Conservation (phyloP, 2,329 filamentous ascomycete species). For the Metarhizium album region DNA sequence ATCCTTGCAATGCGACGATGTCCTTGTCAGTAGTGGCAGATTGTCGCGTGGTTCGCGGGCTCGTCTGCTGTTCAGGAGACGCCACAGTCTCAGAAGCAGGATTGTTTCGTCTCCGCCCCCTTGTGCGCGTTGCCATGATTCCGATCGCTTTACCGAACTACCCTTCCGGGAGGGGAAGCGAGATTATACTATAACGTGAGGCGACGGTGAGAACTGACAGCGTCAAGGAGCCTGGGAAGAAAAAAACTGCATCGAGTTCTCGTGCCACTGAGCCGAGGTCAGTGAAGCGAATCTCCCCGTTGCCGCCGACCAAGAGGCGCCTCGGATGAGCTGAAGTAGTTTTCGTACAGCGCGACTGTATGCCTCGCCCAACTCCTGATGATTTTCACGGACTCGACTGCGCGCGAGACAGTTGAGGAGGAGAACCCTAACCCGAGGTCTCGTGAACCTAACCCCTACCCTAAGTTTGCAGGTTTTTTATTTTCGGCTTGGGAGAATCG, state of each 20-base stretch:
- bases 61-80: neutral
- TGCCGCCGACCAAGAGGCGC: neutral
- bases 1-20: too few species aligned
- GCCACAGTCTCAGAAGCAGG: neutral
- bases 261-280: neutral
- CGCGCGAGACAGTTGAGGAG: neutral
- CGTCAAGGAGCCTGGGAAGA: too few species aligned
- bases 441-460: conserved; percentile 1
- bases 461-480: neutral
- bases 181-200: neutral
- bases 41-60: neutral
- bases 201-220: neutral
- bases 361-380: neutral
- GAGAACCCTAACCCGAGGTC: neutral
- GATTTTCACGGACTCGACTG: neutral
- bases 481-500: neutral
- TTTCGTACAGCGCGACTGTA: neutral
- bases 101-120: neutral
- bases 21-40: neutral
- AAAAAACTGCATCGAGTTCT: neutral
- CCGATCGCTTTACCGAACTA: neutral
- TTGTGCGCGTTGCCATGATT: conserved; percentile 1
- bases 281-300: neutral
- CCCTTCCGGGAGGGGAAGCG: too few species aligned
- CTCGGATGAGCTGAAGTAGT: neutral